These are phyloP conservation scores for Candolleomyces aberdarensis DNA, from an alignment of 768 basidiomycete species.

Conservation along the genomic window DNA sequence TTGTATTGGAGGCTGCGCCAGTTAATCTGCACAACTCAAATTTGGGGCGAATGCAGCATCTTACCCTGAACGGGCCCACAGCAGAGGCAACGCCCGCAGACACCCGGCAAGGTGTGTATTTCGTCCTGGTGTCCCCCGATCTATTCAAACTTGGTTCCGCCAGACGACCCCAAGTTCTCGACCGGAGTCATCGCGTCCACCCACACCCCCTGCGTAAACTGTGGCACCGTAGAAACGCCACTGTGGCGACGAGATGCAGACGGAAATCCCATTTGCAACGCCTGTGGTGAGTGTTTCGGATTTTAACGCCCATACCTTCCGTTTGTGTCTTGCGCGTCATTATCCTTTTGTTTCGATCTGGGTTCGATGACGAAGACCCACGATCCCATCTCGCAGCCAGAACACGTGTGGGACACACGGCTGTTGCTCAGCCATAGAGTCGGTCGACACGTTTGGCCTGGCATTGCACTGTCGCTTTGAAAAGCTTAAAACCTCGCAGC, in stretches of 20 bases:
- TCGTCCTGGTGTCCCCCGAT: conserved; percentile 1
- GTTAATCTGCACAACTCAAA: conserved; percentile 47
- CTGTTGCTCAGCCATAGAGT: too few species aligned
- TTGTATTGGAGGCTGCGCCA: conserved; percentile 53
- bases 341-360: conserved; percentile 10
- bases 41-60: conserved; percentile 45
- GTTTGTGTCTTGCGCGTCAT: conserved; percentile 21
- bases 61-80: conserved; percentile 18
- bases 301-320: conserved; percentile 24
- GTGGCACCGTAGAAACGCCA: conserved; percentile 75
- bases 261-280: conserved; percentile 85
- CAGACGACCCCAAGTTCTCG: conserved; percentile 24
- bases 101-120: conserved; percentile 23
- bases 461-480: too few species aligned
- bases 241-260: conserved; percentile 82
- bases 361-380: not conserved
- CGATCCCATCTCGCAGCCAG: not conserved
- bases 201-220: conserved; percentile 63
- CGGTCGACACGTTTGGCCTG: too few species aligned
- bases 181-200: conserved; percentile 28
- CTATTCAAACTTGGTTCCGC: not conserved
- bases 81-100: conserved; percentile 15
- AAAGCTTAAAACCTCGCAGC: too few species aligned
- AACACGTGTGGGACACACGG: not conserved
- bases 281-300: conserved; percentile 67